A percentile compares a stretch with the other conserved stretches of the same genome.
Evolutionary conservation across 139 green algal species (phyloP).

Genomic region (Chlamydomonas asymmetrica): DNA sequence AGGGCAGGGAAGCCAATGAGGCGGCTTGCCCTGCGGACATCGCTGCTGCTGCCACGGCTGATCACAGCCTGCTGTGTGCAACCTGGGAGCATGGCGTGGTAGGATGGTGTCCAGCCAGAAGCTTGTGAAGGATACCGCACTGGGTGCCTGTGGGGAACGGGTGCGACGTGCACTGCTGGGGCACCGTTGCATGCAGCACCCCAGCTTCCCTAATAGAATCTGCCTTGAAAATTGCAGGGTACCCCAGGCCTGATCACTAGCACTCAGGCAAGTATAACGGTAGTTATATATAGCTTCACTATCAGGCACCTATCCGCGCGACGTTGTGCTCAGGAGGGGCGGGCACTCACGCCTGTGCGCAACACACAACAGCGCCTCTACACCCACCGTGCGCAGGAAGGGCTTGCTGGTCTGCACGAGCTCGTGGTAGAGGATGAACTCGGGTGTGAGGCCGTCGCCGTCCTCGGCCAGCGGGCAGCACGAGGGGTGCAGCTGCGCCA

Average conservation of each 20-base stretch:
- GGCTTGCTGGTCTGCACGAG: conserved; percentile 74
- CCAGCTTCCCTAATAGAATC: background rate
- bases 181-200: background rate
- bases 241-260: background rate
- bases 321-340: too few species aligned
- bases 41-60: background rate
- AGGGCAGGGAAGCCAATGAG: background rate
- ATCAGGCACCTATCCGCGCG: too few species aligned
- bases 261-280: background rate
- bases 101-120: too few species aligned
- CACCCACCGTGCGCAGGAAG: conserved; percentile 72
- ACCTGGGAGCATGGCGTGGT: background rate
- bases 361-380: background rate
- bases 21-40: background rate
- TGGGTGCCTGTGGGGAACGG: too few species aligned
- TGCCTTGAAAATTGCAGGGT: too few species aligned
- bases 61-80: background rate
- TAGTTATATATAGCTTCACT: background rate
- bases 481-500: conserved; percentile 79
- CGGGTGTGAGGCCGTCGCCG: conserved; percentile 86
- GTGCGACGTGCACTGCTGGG: too few species aligned
- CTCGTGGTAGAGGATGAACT: conserved; percentile 95
- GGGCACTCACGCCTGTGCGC: background rate
- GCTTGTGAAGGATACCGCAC: too few species aligned
- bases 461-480: conserved; percentile 65